These are phyloP conservation scores for Annona cherimola DNA, from an alignment of 164 flowering plant species.

Conservation along the genomic window DNA sequence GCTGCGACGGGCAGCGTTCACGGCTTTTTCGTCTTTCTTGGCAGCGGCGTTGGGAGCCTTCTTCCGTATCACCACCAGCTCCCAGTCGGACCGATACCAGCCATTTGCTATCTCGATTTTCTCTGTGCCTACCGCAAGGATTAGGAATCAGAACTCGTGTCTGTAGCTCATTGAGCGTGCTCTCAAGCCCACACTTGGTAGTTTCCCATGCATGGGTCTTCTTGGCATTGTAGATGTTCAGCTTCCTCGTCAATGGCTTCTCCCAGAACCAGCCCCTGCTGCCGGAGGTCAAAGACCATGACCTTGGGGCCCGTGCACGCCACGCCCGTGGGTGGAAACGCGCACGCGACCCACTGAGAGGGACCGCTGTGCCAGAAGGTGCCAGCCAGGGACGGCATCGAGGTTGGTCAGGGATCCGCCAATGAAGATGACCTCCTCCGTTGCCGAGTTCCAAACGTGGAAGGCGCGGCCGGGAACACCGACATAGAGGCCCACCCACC, in stretches of 20 bases:
- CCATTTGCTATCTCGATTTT: slow-evolving; percentile 31
- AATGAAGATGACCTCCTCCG: slow-evolving; percentile 49
- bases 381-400: slow-evolving; percentile 80
- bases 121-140: slow-evolving; percentile 1
- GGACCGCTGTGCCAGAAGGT: slow-evolving; percentile 42
- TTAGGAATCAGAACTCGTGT: neutral
- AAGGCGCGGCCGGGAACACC: slow-evolving; percentile 73
- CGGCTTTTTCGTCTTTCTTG: slow-evolving; percentile 92
- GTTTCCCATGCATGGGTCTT: too few species aligned
- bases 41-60: slow-evolving; percentile 90
- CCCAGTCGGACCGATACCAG: slow-evolving; percentile 98
- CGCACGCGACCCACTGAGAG: slow-evolving; percentile 64
- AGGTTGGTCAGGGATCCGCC: slow-evolving; percentile 79
- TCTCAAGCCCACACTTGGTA: too few species aligned
- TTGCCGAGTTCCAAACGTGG: slow-evolving; percentile 57
- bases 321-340: slow-evolving; percentile 31
- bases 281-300: slow-evolving; percentile 40
- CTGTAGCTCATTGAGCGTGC: too few species aligned
- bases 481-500: slow-evolving; percentile 88
- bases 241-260: too few species aligned
- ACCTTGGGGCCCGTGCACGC: slow-evolving; percentile 48
- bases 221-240: too few species aligned
- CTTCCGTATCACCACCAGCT: slow-evolving; percentile 94
- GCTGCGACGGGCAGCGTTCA: slow-evolving; percentile 95
- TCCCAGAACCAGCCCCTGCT: slow-evolving; percentile 24